Evolutionary conservation across 148 eudicot genomes (phyloP).

Genomic region (Tetragonia tetragonoides): DNA sequence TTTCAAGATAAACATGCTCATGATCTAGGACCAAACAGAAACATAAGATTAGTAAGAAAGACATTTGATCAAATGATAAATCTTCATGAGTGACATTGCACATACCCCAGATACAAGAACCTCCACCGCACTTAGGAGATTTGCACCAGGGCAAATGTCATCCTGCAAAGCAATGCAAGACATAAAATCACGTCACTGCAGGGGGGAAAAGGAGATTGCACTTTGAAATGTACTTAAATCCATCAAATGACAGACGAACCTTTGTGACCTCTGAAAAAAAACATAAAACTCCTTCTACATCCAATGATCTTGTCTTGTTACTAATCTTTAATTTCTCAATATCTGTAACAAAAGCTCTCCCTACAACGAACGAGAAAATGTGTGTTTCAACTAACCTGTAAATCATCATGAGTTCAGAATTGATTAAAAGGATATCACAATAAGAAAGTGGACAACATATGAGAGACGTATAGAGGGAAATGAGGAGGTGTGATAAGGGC

Average conservation of each 20-base stretch:
- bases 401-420: slow-evolving; percentile 29
- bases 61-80: not conserved
- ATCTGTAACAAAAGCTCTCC: slow-evolving; percentile 99
- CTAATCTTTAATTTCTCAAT: slow-evolving; percentile 90
- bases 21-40: not conserved
- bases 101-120: slow-evolving; percentile 95
- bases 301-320: slow-evolving; percentile 85
- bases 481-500: no score
- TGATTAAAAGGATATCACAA: slow-evolving; percentile 12
- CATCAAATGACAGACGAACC: slow-evolving; percentile 44
- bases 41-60: slow-evolving; percentile 1
- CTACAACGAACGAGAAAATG: slow-evolving; percentile 97
- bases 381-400: slow-evolving; percentile 98
- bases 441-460: not conserved
- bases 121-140: slow-evolving; percentile 80
- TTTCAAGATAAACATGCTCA: not conserved
- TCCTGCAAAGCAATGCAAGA: slow-evolving; percentile 49
- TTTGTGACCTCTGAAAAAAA: slow-evolving; percentile 78
- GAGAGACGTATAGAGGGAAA: no score
- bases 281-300: slow-evolving; percentile 54
- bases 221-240: slow-evolving; percentile 14
- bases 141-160: slow-evolving; percentile 76
- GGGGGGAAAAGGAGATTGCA: not conserved
- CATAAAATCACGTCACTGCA: slow-evolving; percentile 2
- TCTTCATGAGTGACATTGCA: slow-evolving; percentile 1